Percentiles rank a stretch among this genome's conserved stretches.
These are phyloP conservation scores for Taphrina populina DNA, from an alignment of 1,139 yeast genomes.

Conservation along the genomic window DNA sequence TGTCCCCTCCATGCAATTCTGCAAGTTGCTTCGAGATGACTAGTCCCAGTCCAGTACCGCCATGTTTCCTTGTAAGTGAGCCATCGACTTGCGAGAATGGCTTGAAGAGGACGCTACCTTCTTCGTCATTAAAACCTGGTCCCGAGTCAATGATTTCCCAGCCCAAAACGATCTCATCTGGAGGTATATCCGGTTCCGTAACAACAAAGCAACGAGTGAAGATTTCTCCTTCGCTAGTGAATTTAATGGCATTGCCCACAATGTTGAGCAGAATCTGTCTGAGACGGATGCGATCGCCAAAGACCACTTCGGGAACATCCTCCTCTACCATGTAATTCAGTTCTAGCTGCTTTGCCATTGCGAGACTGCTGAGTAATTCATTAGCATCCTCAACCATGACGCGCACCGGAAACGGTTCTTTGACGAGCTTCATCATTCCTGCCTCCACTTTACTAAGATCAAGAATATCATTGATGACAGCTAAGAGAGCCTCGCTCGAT, in stretches of 20 bases:
- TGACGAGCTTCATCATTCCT: slow-evolving; percentile 77
- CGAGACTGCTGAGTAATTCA: slow-evolving; percentile 74
- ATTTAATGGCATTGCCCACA: slow-evolving; percentile 82
- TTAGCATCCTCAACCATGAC: slow-evolving; percentile 78
- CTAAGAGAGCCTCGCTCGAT: slow-evolving; percentile 69
- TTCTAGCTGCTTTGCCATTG: slow-evolving; percentile 72
- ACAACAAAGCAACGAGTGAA: slow-evolving; percentile 43
- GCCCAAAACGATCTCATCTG: slow-evolving; percentile 53
- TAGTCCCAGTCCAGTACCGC: slow-evolving; percentile 68
- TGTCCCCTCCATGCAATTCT: slow-evolving; percentile 63
- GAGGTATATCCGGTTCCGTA: slow-evolving; percentile 4
- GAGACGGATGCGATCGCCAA: slow-evolving; percentile 85
- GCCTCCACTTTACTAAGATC: slow-evolving; percentile 84
- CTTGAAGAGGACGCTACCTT: slow-evolving; percentile 68
- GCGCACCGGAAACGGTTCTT: slow-evolving; percentile 69
- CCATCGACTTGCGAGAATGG: slow-evolving; percentile 88
- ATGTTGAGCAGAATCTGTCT: slow-evolving; percentile 86
- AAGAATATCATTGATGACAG: slow-evolving; percentile 76
- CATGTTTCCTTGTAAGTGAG: slow-evolving; percentile 39
- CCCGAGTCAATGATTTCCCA: slow-evolving; percentile 84
- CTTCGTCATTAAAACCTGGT: slow-evolving; percentile 69
- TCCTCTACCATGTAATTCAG: slow-evolving; percentile 73
- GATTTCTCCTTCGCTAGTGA: slow-evolving; percentile 74
- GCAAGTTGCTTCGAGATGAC: slow-evolving; percentile 92
- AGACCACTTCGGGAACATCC: slow-evolving; percentile 73